These are phyloP conservation scores for Ceratobasidium sp. DNA, from an alignment of 1,284 basidiomycete genomes.

Conservation along the genomic window DNA sequence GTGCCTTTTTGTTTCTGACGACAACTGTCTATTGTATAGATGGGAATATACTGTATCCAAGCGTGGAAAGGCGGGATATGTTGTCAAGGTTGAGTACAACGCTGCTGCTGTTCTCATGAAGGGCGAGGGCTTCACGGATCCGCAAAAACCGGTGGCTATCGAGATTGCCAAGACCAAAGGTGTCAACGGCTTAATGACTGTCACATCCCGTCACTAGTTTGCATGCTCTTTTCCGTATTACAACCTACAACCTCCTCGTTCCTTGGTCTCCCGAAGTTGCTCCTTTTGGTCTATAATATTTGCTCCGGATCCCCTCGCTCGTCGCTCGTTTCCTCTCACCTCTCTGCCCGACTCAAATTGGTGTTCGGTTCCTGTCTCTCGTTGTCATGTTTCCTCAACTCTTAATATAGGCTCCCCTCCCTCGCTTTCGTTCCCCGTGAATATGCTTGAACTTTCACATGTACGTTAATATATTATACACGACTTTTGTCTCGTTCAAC, in stretches of 20 bases:
- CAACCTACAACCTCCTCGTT: neutral
- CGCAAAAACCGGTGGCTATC: constrained; percentile 40
- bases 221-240: neutral
- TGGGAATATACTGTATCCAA: constrained; percentile 45
- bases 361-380: neutral
- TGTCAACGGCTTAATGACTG: constrained; percentile 39
- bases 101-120: constrained; percentile 20
- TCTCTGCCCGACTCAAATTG: neutral
- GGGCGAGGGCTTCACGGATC: constrained; percentile 22
- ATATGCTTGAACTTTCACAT: constrained; percentile 7
- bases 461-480: neutral
- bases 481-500: neutral
- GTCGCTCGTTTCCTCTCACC: neutral
- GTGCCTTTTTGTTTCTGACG: neutral
- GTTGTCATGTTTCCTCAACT: neutral
- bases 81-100: constrained; percentile 33
- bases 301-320: neutral
- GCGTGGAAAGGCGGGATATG: constrained; percentile 29
- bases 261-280: neutral
- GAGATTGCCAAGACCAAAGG: constrained; percentile 38
- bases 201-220: constrained; percentile 42
- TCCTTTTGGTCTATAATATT: neutral
- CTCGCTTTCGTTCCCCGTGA: neutral
- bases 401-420: neutral
- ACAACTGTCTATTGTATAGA: constrained; percentile 23